Conservation (phyloP, 2,329 filamentous ascomycete species). For the Cercospora canescens region DNA sequence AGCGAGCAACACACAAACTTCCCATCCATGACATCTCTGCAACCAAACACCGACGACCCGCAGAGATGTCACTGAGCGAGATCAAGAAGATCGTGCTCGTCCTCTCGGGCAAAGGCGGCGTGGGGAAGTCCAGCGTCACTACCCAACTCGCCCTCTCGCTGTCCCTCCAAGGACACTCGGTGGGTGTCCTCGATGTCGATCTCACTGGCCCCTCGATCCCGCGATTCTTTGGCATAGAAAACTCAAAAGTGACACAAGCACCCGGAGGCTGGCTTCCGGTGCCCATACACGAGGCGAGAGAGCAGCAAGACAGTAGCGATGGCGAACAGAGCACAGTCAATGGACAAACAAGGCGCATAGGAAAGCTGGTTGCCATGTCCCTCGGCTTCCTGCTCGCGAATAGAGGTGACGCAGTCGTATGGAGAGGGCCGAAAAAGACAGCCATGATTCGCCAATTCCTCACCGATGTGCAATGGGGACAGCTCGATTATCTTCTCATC, state of each 20-base stretch:
- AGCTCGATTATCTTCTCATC: slow-evolving; percentile 88
- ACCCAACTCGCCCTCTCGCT: slow-evolving; percentile 92
- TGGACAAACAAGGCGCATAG: slow-evolving; percentile 43
- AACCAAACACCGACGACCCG: neutral
- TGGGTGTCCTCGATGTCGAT: slow-evolving; percentile 94
- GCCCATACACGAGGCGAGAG: slow-evolving; percentile 65
- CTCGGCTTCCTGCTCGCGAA: slow-evolving; percentile 84
- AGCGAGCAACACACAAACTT: neutral
- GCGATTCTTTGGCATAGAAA: slow-evolving; percentile 87
- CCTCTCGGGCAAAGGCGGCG: slow-evolving; percentile 95
- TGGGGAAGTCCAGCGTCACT: slow-evolving; percentile 97
- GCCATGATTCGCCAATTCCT: slow-evolving; percentile 98
- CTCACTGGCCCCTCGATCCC: slow-evolving; percentile 96
- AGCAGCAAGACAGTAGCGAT: neutral
- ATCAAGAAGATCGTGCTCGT: slow-evolving; percentile 79
- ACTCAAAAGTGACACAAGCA: slow-evolving; percentile 85
- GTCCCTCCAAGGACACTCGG: slow-evolving; percentile 78
- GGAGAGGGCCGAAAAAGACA: slow-evolving; percentile 97
- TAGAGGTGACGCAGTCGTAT: slow-evolving; percentile 89
- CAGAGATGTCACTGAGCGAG: slow-evolving; percentile 63
- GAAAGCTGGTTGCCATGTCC: slow-evolving; percentile 80
- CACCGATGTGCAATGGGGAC: slow-evolving; percentile 83
- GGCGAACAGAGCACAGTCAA: slow-evolving; percentile 4
- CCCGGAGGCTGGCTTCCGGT: slow-evolving; percentile 93
- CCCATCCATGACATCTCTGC: neutral